A percentile compares a stretch with the other conserved stretches of the same genome.
Conservation (phyloP, 2,329 filamentous ascomycete species). For the Leptographium radiaticola region DNA sequence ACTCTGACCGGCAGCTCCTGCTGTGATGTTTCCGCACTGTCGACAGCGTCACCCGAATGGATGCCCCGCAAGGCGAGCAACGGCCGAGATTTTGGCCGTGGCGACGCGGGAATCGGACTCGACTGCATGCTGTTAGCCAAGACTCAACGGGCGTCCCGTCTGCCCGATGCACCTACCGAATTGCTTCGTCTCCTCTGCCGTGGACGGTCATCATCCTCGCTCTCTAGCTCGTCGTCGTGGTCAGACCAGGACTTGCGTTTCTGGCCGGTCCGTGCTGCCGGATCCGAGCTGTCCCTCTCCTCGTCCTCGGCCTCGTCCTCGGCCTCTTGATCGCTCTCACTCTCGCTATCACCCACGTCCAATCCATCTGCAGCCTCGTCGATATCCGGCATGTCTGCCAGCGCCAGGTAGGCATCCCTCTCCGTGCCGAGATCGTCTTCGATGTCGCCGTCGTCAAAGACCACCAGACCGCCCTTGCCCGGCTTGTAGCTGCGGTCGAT, state of each 20-base stretch:
- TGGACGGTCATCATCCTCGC: slow-evolving; percentile 64
- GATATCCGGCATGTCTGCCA: slow-evolving; percentile 82
- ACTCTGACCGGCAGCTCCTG: not conserved
- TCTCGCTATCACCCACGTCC: slow-evolving; percentile 42
- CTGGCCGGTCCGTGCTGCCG: slow-evolving; percentile 4
- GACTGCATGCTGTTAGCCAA: slow-evolving; percentile 30
- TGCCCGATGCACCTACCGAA: slow-evolving; percentile 44
- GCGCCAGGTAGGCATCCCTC: slow-evolving; percentile 69
- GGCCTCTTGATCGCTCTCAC: slow-evolving; percentile 57
- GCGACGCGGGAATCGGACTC: slow-evolving; percentile 52
- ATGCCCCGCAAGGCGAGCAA: slow-evolving; percentile 41
- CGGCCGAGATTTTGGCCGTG: slow-evolving; percentile 47
- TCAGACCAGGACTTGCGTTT: slow-evolving; percentile 70
- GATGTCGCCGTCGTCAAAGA: slow-evolving; percentile 94
- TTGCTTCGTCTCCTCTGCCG: slow-evolving; percentile 76
- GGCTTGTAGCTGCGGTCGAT: slow-evolving; percentile 61
- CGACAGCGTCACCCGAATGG: slow-evolving; percentile 35
- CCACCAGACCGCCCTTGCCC: slow-evolving; percentile 76
- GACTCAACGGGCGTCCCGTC: not conserved
- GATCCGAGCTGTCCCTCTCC: slow-evolving; percentile 33
- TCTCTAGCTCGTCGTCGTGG: slow-evolving; percentile 55
- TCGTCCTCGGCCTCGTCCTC: slow-evolving; percentile 59
- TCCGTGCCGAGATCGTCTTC: slow-evolving; percentile 66
- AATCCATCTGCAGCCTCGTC: slow-evolving; percentile 63
- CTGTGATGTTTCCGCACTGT: slow-evolving; percentile 43